Conservation (phyloP, 768 basidiomycete species). For the Hebeloma cylindrosporum region DNA sequence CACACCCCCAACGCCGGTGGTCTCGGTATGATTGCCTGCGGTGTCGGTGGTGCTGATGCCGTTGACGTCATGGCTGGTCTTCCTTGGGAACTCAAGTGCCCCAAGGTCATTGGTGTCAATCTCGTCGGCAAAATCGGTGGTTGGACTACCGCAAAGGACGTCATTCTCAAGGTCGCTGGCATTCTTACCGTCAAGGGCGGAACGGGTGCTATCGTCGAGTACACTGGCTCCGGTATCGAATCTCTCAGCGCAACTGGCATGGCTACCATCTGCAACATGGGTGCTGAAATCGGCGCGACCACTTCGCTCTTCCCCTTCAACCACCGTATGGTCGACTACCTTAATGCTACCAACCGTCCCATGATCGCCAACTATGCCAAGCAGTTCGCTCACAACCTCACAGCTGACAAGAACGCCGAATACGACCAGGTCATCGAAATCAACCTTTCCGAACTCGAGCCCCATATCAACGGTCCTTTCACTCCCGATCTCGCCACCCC, state of each 20-base stretch:
- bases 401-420: slow-evolving; percentile 83
- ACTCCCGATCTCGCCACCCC: slow-evolving; percentile 99
- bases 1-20: slow-evolving; percentile 99
- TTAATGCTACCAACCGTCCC: slow-evolving; percentile 90
- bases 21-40: slow-evolving; percentile 98
- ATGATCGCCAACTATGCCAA: slow-evolving; percentile 89
- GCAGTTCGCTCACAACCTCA: slow-evolving; percentile 86
- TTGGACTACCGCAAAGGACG: slow-evolving; percentile 99
- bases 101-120: slow-evolving; percentile 98
- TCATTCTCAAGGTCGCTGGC: slow-evolving; percentile 98
- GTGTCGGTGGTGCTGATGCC: slow-evolving; percentile 99
- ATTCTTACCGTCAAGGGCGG: slow-evolving; percentile 99
- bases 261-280: slow-evolving; percentile 99
- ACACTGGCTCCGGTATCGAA: slow-evolving; percentile 92
- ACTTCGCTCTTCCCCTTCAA: slow-evolving; percentile 99
- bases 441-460: slow-evolving; percentile 95
- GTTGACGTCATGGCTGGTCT: slow-evolving; percentile 98
- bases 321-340: slow-evolving; percentile 87
- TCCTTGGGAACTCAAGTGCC: slow-evolving; percentile 99
- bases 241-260: slow-evolving; percentile 98
- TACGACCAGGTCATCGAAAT: slow-evolving; percentile 96
- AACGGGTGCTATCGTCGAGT: slow-evolving; percentile 98
- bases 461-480: slow-evolving; percentile 99
- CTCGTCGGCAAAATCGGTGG: slow-evolving; percentile 92
- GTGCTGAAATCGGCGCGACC: slow-evolving; percentile 98